These are phyloP conservation scores for Nicotiana undulata DNA, from an alignment of 257 asterid genomes.

Conservation along the genomic window DNA sequence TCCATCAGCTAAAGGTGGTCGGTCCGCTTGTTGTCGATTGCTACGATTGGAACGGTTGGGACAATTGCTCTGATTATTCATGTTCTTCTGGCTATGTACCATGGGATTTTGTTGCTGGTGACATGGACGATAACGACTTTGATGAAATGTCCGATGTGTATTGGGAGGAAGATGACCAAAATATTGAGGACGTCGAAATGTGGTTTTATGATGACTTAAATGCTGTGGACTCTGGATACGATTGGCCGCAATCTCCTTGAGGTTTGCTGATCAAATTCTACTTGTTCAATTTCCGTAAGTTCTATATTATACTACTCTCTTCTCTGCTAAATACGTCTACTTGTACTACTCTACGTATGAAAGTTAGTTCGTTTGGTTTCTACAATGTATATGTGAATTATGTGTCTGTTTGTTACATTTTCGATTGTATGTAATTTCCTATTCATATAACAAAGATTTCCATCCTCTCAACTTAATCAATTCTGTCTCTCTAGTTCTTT, in stretches of 20 bases:
- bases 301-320: background rate
- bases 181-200: conserved; percentile 54
- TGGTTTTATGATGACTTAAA: conserved; percentile 64
- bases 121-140: conserved; percentile 30
- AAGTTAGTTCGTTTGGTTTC: background rate
- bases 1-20: conserved; percentile 37
- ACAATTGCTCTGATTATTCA: conserved; percentile 55
- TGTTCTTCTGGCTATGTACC: conserved; percentile 56
- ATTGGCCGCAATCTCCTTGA: conserved; percentile 80
- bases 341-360: background rate
- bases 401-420: background rate
- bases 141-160: conserved; percentile 35
- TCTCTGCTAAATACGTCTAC: background rate
- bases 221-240: conserved; percentile 52
- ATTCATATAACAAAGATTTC: background rate
- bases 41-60: conserved; percentile 53
- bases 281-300: background rate
- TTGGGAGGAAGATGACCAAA: conserved; percentile 42
- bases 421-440: background rate
- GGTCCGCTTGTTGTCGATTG: conserved; percentile 59
- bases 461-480: background rate
- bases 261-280: conserved; percentile 2
- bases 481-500: background rate
- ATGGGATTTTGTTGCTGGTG: conserved; percentile 64
- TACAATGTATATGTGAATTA: background rate